phyloP scores from a whole-genome alignment of 495 filamentous ascomycete species.

The Penicillium cosmopolitanum region DNA sequence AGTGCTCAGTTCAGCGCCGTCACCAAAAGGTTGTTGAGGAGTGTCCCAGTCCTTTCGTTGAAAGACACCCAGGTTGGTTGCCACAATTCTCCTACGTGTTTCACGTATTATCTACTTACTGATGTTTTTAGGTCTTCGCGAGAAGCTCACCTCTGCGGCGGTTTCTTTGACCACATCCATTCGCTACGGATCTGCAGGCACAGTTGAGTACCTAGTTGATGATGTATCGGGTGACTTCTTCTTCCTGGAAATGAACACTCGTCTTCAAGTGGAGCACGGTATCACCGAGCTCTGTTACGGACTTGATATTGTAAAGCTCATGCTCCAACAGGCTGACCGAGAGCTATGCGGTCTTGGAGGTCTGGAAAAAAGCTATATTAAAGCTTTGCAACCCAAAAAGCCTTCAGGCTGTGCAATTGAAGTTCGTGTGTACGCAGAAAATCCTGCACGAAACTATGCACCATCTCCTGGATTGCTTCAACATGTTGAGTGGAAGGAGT shows the following conservation, averaged over 20 bases:
- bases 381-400: constrained; percentile 31
- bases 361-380: constrained; percentile 35
- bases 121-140: constrained; percentile 31
- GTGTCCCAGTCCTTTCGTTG: constrained; percentile 56
- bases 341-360: constrained; percentile 44
- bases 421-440: constrained; percentile 64
- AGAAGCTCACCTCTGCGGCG: constrained; percentile 54
- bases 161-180: constrained; percentile 53
- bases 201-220: constrained; percentile 68
- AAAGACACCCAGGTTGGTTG: constrained; percentile 25
- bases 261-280: constrained; percentile 69
- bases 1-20: constrained; percentile 51
- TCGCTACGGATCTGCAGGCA: constrained; percentile 63
- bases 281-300: constrained; percentile 64
- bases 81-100: too few species aligned
- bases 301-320: constrained; percentile 62
- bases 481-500: constrained; percentile 53
- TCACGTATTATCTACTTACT: too few species aligned
- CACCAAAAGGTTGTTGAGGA: constrained; percentile 63
- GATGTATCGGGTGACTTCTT: constrained; percentile 60
- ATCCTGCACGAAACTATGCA: constrained; percentile 57
- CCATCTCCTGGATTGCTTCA: constrained; percentile 62
- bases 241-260: constrained; percentile 72
- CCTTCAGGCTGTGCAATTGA: constrained; percentile 59
- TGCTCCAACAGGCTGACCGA: constrained; percentile 55